Base-by-base conservation (phyloP, 176 grass and related monocot genomes). In the Hsuehochloa calcarea region DNA sequence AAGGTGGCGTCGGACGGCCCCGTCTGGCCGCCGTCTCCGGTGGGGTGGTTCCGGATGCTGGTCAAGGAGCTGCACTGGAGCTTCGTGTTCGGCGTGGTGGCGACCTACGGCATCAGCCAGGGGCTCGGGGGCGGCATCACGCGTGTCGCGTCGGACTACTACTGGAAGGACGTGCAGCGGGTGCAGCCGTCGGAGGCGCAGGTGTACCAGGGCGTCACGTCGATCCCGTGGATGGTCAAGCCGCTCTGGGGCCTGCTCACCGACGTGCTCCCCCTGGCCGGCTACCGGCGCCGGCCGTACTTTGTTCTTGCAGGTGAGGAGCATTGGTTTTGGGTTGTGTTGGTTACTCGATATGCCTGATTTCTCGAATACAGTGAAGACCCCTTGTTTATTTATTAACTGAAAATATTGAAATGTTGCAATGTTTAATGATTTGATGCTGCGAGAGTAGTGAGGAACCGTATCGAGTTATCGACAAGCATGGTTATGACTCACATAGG, bases 151-250 rank as follows among this genome's bases (percentile, higher is more conserved):
- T 86, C 95, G 8, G 91, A 95, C 78, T 97, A 93, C 86, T 97
- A 97, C 89, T 95, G 95, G 93, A 97, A 97, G 74, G 95, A 97
- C 80, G 92, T 97, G 78, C 95, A 97, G 86, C 77, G 73, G 85
- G 92, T 94, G 59, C 94, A 92, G 80, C 94, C 94, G 16, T 92
- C 91, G 17, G 94, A 86, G 15, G 93, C 95, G 59, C 95, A 97
- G 95, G 91, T 95, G 46, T 97, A 97, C 85, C 92, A 97, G 50
- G 93, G 95, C 29, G 65, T 97, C 74, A 88, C 81, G 3, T 91
- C 70, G 8, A 91, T 97, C 84, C 95, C 95, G 1, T 97, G 95
- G 95, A 91, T 97, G 65, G 54, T 97, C 79, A 97, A 97, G 77
- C 94, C 94, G 50, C 47, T 97, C 45, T 97, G 94, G 92, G 94